Evolutionary conservation across 768 basidiomycete genomes (phyloP), one percentile per base, ranked within the genome.

Genomic region (Leucosporidium creatinivorum): DNA sequence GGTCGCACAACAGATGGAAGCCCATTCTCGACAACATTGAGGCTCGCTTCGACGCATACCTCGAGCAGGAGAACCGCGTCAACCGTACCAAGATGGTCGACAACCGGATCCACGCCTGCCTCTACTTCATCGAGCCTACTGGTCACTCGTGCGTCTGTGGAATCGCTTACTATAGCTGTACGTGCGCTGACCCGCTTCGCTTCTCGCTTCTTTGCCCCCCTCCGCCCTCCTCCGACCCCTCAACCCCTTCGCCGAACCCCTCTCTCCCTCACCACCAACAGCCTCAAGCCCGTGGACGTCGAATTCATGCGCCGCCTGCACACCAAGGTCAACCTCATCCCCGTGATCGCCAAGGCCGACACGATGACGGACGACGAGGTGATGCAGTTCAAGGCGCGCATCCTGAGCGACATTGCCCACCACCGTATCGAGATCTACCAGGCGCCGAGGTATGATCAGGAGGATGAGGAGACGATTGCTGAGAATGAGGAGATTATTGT

Each of bases 1-100:
- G 8, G 13, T n/a, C 36, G 36, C 31, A n/a, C 62, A 28, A 39
- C 73, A 96, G 94, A 79, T 99, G 96, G 96, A 93, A 90, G 79
- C 96, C 96, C 61, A 94, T 99, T 72, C 85, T 97, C 25, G 93
- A 98, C 79, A 92, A 97, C 81, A 96, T 99, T 70, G 96, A 98
- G 79, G 87, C 91, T 48, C 91, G 96, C 61, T 98, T 96, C 75
- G 96, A 98, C 77, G 89, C 91, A 3, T 99, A 94, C 80, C 82
- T 98, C 73, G 94, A 98, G 77, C 93, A 97, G 79, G 96, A 99
- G 82, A 98, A 96, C 81, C 88, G 94, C 70, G 93, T 98, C 73
- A 98, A 98, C 82, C 83, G 96, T 62, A 83, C 81, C 75, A 97
- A 97, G 79, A 85, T 96, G 68, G 85, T 88, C 58, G 96, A 99